Evolutionary conservation across 140 eudicot species (phyloP), one percentile per base, ranked within the genome.

Genomic region (Cichorium intybus): DNA sequence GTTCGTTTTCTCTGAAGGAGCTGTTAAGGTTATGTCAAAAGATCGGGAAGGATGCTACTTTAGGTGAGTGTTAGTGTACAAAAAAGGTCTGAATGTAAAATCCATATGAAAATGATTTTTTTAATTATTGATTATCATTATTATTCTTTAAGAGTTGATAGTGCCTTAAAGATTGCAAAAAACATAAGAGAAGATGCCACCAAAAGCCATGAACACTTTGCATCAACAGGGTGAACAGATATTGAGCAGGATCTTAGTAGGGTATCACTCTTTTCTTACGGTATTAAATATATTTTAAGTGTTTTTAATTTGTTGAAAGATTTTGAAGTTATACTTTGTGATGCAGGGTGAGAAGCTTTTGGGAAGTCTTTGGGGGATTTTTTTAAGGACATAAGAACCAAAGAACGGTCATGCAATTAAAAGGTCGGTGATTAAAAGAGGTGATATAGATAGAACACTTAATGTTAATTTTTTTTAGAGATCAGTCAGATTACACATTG

Each of bases 211-310:
- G 70, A 84, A 85, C 45, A 83, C 81, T 24, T 74, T 92, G 72
- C 99, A 92, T 78, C 99, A 92, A 35, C 99, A 92, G 74, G 99
- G 99, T 60, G 99, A 88, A 67, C 99, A 88, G 69, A 88, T 69
- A 88, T 92, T 0, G 96, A 92, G 15, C 87, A 88, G 45, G 99
- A 92, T 73, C 87, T 92, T 54, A 88, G 95, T 65, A 80, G 99
- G 95, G 99, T 92, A 92, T 74, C 59, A 12, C 15, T 62, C 58
- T 46, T 51, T 73, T 60, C 47, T 43, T 61, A 17, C 59, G 5
- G 10, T 9, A 8, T 17, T 17, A 49, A 12, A 17, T n/a, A n/a
- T n/a, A n/a, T n/a, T n/a, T n/a, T n/a, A n/a, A n/a, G n/a, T n/a
- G n/a, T 47, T 46, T 24, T 4, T 67, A 22, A 1, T 27, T 2